phyloP scores from a whole-genome alignment of 208 protist genomes.

The Porcisia hertigi region DNA sequence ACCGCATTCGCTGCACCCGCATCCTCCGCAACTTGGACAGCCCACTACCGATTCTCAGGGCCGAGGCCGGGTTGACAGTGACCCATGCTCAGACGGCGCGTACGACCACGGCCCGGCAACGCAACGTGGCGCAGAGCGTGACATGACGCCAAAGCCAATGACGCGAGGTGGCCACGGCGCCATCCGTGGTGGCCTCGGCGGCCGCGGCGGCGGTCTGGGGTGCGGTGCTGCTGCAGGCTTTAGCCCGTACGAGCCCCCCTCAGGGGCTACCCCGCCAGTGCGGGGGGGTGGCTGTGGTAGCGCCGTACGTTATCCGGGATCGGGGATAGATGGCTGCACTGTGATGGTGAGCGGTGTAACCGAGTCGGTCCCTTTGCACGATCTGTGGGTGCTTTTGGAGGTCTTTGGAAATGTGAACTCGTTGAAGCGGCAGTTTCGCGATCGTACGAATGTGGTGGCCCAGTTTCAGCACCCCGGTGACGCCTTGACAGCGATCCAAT shows the following conservation, averaged over 20 bases:
- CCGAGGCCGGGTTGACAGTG: not conserved
- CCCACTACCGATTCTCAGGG: not conserved
- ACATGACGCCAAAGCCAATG: conserved; percentile 1
- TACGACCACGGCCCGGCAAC: not conserved
- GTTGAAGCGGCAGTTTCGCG: conserved; percentile 77
- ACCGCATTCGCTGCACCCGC: conserved; percentile 11
- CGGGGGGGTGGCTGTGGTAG: conserved; percentile 7
- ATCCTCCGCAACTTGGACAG: not conserved
- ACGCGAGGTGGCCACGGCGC: conserved; percentile 28
- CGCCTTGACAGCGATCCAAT: conserved; percentile 63
- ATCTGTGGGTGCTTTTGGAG: conserved; percentile 88
- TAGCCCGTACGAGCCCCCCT: conserved; percentile 17
- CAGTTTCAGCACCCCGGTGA: conserved; percentile 81
- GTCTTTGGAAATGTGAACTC: conserved; percentile 90
- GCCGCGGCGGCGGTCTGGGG: conserved; percentile 24
- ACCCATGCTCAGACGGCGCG: not conserved
- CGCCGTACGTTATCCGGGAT: not conserved
- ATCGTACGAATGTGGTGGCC: conserved; percentile 72
- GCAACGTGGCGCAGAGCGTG: not conserved
- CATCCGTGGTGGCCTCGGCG: conserved; percentile 22
- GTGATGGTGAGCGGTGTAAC: conserved; percentile 73
- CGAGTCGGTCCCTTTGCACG: conserved; percentile 69
- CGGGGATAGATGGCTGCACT: conserved; percentile 35
- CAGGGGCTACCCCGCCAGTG: not conserved
- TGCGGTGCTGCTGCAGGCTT: conserved; percentile 8